These are phyloP conservation scores for Mortierella sp. DNA, from an alignment of 371 early-diverging fungal genomes.

Conservation along the genomic window DNA sequence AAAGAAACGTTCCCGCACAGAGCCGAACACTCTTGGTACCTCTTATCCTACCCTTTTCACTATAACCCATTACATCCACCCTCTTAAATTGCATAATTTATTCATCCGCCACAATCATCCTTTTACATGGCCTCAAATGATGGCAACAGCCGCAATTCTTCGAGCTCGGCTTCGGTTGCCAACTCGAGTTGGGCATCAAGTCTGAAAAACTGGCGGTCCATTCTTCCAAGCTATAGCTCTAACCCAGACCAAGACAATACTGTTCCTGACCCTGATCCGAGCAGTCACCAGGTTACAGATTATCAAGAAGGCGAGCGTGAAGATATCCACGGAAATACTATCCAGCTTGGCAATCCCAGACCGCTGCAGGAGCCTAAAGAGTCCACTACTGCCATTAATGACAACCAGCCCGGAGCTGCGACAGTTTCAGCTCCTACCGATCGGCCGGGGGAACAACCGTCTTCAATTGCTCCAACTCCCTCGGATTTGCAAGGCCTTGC, in stretches of 20 bases:
- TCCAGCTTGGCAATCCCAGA: conserved; percentile 16
- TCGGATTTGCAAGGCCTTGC: neutral
- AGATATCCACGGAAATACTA: conserved; percentile 34
- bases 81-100: neutral
- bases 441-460: neutral
- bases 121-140: conserved; percentile 9
- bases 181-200: conserved; percentile 19
- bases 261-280: conserved; percentile 28
- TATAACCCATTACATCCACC: neutral
- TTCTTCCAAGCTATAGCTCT: conserved; percentile 24
- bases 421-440: neutral
- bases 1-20: neutral
- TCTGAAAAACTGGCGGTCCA: conserved; percentile 23
- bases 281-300: conserved; percentile 47
- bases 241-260: conserved; percentile 19
- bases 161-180: conserved; percentile 10
- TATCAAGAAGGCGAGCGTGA: conserved; percentile 45
- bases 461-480: neutral
- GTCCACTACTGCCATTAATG: neutral
- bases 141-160: neutral
- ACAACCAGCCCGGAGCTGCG: neutral
- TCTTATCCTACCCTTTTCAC: neutral
- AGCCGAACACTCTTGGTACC: neutral
- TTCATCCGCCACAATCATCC: neutral
- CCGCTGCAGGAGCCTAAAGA: neutral